Conservation (phyloP, 176 grass and related monocot genomes). For the Poa pratensis region DNA sequence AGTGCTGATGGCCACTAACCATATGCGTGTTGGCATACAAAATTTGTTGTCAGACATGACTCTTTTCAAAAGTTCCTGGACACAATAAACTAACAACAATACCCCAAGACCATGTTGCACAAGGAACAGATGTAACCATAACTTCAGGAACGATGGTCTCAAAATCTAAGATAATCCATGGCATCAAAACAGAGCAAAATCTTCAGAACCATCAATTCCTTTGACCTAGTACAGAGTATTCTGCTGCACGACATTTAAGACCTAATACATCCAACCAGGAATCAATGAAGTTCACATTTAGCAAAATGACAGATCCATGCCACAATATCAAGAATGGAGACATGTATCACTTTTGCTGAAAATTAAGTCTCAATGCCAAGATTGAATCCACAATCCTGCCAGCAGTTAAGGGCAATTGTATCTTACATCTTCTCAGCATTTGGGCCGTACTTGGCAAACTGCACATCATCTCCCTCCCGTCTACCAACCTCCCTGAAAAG, state of each 20-base stretch:
- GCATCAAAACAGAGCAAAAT: neutral
- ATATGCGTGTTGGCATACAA: too few relatives aligned
- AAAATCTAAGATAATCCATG: neutral
- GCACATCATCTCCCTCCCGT: slow-evolving; percentile 97
- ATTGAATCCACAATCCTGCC: neutral
- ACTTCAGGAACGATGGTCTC: neutral
- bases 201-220: neutral
- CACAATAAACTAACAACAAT: neutral
- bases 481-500: slow-evolving; percentile 76
- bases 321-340: neutral
- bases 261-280: neutral
- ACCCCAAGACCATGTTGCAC: neutral
- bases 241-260: neutral
- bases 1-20: too few relatives aligned
- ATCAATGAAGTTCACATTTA: neutral
- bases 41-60: too few relatives aligned
- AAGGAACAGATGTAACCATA: neutral
- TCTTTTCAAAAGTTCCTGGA: neutral
- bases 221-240: slow-evolving; percentile 2
- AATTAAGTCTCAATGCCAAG: neutral
- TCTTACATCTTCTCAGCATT: slow-evolving; percentile 96
- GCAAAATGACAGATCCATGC: neutral
- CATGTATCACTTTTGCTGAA: neutral
- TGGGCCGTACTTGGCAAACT: slow-evolving; percentile 97
- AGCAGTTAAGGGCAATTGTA: neutral